A percentile compares a stretch with the other conserved stretches of the same genome.
Evolutionary conservation across 2,329 filamentous ascomycete genomes (phyloP).

Genomic region (Mollisia scopiformis): DNA sequence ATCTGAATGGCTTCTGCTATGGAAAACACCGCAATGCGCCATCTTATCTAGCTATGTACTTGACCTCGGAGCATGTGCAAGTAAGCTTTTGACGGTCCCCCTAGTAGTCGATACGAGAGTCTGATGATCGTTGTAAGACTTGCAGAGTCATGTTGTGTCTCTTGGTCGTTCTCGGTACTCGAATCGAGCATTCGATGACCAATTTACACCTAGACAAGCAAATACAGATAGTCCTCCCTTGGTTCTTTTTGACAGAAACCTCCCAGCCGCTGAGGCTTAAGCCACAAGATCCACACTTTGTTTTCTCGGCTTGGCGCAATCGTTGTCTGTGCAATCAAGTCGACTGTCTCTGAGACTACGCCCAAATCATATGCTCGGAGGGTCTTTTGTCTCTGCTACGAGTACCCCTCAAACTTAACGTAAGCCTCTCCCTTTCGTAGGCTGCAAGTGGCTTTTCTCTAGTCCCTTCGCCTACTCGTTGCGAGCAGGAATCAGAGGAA

Average conservation of each 20-base stretch:
- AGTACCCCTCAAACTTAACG: background rate
- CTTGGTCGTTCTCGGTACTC: background rate
- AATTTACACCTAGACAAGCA: background rate
- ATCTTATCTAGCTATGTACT: background rate
- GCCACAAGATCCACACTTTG: conserved; percentile 2
- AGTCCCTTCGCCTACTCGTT: background rate
- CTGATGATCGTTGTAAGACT: background rate
- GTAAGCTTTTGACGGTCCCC: too few relatives aligned
- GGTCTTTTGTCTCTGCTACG: background rate
- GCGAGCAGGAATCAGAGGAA: background rate
- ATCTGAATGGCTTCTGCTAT: background rate
- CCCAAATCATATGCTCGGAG: background rate
- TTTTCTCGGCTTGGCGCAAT: background rate
- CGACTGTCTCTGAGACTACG: background rate
- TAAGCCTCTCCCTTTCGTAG: background rate
- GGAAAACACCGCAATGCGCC: background rate
- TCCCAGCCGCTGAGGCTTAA: background rate
- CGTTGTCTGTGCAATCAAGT: background rate
- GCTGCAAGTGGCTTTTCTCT: background rate
- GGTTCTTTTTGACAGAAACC: background rate
- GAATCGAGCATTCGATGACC: background rate
- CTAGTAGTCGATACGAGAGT: background rate
- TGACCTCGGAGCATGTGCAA: background rate
- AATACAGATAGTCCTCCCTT: background rate
- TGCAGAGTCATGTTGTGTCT: background rate